A percentile compares a stretch with the other conserved stretches of the same genome.
Evolutionary conservation across 306 rosid genomes (phyloP).

Genomic region (Prunus campanulata): DNA sequence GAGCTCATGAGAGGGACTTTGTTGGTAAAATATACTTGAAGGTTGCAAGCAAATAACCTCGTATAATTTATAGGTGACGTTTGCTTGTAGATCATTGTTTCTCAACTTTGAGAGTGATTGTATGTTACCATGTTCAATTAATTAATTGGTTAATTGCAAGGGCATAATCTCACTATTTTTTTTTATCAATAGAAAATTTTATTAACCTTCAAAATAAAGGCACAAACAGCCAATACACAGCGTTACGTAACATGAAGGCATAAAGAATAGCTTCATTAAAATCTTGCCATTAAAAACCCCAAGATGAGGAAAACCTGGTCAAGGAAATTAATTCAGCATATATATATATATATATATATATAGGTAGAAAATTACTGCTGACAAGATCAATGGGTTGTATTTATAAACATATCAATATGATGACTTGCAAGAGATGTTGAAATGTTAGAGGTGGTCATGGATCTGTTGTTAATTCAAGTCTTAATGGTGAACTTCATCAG

Average conservation of each 20-base stretch:
- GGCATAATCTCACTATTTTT: neutral
- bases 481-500: neutral
- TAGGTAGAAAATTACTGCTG: neutral
- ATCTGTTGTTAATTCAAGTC: neutral
- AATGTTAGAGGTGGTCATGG: neutral
- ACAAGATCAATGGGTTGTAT: neutral
- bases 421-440: neutral
- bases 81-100: neutral
- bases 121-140: neutral
- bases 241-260: too few species aligned
- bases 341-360: too few species aligned
- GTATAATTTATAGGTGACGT: neutral
- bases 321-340: too few species aligned
- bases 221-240: too few species aligned
- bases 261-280: too few species aligned
- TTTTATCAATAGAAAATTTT: too few species aligned
- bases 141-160: neutral
- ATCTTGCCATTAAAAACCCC: too few species aligned
- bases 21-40: neutral
- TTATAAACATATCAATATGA: neutral
- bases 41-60: neutral
- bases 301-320: too few species aligned
- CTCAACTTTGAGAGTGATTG: conserved; percentile 5
- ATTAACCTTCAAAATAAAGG: too few species aligned
- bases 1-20: neutral